Percentiles rank a stretch among this genome's conserved stretches.
phyloP scores from a whole-genome alignment of 352 stramenopile genomes.

The Phytophthora melonis region DNA sequence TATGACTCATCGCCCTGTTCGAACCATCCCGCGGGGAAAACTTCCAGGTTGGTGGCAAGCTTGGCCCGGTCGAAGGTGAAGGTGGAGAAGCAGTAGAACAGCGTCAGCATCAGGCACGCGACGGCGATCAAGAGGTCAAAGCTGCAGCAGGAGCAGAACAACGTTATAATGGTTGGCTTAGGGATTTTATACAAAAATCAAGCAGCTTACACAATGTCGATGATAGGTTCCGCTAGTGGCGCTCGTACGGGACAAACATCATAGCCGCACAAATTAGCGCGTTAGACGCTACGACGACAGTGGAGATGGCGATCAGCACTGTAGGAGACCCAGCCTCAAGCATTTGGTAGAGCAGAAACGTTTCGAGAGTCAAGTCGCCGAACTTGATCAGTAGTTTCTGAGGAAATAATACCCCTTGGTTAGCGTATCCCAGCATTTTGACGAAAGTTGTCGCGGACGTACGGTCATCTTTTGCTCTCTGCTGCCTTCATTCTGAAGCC shows the following conservation, averaged over 20 bases:
- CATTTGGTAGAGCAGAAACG: slow-evolving; percentile 34
- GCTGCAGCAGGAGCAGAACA: slow-evolving; percentile 10
- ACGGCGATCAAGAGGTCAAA: slow-evolving; percentile 42
- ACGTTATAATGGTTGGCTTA: not conserved
- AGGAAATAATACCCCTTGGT: not conserved
- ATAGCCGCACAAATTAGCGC: slow-evolving; percentile 17
- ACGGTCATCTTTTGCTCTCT: not conserved
- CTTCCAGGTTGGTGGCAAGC: slow-evolving; percentile 29
- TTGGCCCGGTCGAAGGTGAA: slow-evolving; percentile 37
- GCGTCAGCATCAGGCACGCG: slow-evolving; percentile 30
- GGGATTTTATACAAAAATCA: not conserved
- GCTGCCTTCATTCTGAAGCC: not conserved
- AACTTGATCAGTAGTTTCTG: slow-evolving; percentile 34
- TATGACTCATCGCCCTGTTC: slow-evolving; percentile 3
- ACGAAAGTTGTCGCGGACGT: not conserved
- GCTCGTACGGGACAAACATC: slow-evolving; percentile 27
- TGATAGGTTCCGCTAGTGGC: slow-evolving; percentile 19
- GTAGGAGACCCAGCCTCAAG: slow-evolving; percentile 31
- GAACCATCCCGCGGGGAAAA: slow-evolving; percentile 6
- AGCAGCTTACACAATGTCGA: slow-evolving; percentile 42
- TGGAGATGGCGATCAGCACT: slow-evolving; percentile 26
- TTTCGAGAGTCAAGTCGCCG: slow-evolving; percentile 26
- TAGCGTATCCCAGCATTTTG: not conserved
- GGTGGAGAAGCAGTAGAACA: slow-evolving; percentile 30
- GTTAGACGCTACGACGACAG: slow-evolving; percentile 26